These are phyloP conservation scores for Hypoxylon trugodes DNA, from an alignment of 495 filamentous ascomycete genomes.

Conservation along the genomic window DNA sequence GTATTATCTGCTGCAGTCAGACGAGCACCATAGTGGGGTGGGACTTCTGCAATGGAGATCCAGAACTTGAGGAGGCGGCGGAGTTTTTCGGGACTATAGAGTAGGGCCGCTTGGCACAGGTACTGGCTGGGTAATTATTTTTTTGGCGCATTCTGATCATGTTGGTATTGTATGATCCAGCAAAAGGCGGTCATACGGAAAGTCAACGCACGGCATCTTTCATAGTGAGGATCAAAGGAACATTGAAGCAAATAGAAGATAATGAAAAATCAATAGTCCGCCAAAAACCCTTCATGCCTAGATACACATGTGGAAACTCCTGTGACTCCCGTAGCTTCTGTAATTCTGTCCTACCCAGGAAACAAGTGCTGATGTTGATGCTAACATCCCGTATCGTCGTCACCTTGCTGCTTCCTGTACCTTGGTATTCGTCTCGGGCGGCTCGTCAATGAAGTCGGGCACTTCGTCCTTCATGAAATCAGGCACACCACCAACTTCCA, in stretches of 20 bases:
- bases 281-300: background rate
- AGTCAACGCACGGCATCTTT: too few species aligned
- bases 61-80: constrained; percentile 79
- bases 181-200: background rate
- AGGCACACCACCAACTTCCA: constrained; percentile 71
- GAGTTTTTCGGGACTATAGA: constrained; percentile 75
- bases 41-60: constrained; percentile 95
- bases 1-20: constrained; percentile 94
- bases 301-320: constrained; percentile 29
- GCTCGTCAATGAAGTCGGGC: constrained; percentile 89
- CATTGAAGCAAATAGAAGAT: constrained; percentile 22
- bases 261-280: constrained; percentile 7
- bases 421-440: constrained; percentile 70
- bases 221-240: too few species aligned
- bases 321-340: constrained; percentile 9
- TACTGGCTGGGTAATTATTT: background rate
- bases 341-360: background rate
- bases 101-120: constrained; percentile 39
- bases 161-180: background rate
- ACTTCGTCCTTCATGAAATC: constrained; percentile 90
- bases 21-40: constrained; percentile 92
- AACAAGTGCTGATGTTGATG: background rate
- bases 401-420: constrained; percentile 80
- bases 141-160: background rate
- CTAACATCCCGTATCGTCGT: constrained; percentile 45